A percentile compares a stretch with the other conserved stretches of the same genome.
Evolutionary conservation across 495 filamentous ascomycete species (phyloP).

Genomic region (Aspergillus conjunctus): DNA sequence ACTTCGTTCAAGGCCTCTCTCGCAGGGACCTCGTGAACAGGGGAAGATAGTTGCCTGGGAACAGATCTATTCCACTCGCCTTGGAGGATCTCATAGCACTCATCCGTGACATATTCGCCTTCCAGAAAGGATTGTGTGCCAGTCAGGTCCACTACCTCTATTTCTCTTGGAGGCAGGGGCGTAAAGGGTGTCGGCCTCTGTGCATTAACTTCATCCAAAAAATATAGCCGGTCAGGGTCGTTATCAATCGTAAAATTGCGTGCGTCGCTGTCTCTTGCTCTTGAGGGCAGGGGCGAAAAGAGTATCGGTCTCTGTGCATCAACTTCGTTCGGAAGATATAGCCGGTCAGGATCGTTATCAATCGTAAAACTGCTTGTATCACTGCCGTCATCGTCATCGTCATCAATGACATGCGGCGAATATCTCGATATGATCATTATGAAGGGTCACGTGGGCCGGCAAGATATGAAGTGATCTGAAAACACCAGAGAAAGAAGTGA

Average conservation of each 20-base stretch:
- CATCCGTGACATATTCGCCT: conserved; percentile 31
- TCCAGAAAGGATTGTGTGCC: conserved; percentile 15
- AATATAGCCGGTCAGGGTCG: conserved; percentile 18
- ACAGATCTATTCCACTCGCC: conserved; percentile 10
- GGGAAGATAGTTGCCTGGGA: not conserved
- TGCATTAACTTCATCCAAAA: conserved; percentile 6
- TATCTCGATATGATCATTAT: not conserved
- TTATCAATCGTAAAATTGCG: conserved; percentile 18
- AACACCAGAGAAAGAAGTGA: too few relatives aligned
- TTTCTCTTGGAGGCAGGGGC: not conserved
- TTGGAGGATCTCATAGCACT: conserved; percentile 21
- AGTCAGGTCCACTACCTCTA: conserved; percentile 19
- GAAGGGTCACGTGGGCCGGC: not conserved
- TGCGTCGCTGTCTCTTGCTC: conserved; percentile 4
- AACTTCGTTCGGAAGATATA: too few relatives aligned
- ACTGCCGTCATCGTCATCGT: conserved; percentile 9
- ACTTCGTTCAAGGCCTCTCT: conserved; percentile 1
- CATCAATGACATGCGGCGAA: not conserved
- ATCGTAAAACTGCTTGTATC: conserved; percentile 16
- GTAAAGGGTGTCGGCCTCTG: not conserved
- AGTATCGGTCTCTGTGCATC: not conserved
- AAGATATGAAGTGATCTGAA: too few relatives aligned
- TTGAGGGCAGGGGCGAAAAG: not conserved
- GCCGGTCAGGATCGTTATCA: too few relatives aligned
- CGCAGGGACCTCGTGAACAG: not conserved